Evolutionary conservation across 371 early-diverging fungal species (phyloP), one percentile per base, ranked within the genome.

Genomic region (Fennellomyces sp.): DNA sequence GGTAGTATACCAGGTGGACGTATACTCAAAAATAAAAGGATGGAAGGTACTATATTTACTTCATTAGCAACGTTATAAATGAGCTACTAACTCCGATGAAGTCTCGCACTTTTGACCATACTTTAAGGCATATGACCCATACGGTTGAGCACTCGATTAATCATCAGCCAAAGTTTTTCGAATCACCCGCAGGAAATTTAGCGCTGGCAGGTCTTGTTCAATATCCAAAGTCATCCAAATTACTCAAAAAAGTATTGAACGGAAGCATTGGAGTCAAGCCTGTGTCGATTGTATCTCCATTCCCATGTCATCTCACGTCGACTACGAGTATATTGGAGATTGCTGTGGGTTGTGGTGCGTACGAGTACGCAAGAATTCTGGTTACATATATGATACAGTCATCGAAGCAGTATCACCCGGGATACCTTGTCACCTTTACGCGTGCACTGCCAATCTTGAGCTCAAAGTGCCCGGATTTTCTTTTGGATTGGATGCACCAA

Each of bases 401-500:
- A 15, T 13, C 47, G 7, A 42, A 19, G 13, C n/a, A 2, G n/a
- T 21, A 17, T 56, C 39, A 39, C 17, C 57, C 57, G 13, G 47
- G 47, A 13, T 56, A 56, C 33, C n/a, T 56, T 4, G 31, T 19
- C 13, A 56, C 45, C n/a, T 56, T 56, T 28, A 31, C 39, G 15
- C 4, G 33, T 15, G 48, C 45, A 17, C 25, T 56, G 3, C 57
- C 57, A 19, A 11, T 28, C 0, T 47, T 56, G 17, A 45, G 57
- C 27, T 23, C 27, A 5, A 39, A 56, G 5, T 56, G 27, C 31
- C 57, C 57, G 2, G 57, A 39, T 56, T 45, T 56, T 29, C 31
- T 56, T 11, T 17, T 42, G 5, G 48, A 47, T 45, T 56, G 57
- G 57, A 56, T 56, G 26, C 57, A 42, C 27, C 45, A 29, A 7